These are phyloP conservation scores for Mycena rebaudengoi DNA, from an alignment of 768 basidiomycete genomes.

Conservation along the genomic window DNA sequence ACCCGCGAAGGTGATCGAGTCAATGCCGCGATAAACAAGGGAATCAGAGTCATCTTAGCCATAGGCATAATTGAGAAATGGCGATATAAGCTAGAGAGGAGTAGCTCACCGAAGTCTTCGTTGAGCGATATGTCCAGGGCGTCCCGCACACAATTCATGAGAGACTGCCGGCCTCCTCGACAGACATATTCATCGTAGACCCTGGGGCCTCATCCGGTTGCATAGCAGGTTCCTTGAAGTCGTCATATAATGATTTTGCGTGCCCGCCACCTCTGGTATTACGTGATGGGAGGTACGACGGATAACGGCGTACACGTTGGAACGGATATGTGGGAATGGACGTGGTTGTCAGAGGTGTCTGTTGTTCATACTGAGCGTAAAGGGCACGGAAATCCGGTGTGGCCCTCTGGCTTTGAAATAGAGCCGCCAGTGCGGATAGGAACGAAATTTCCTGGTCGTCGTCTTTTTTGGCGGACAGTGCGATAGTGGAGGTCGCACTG, in stretches of 20 bases:
- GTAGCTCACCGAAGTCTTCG: conserved; percentile 8
- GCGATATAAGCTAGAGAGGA: not conserved
- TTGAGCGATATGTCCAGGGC: conserved; percentile 3
- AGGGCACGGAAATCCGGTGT: conserved; percentile 11
- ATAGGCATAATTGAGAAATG: not conserved
- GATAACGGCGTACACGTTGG: conserved; percentile 20
- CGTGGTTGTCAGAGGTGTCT: not conserved
- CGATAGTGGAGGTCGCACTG: not conserved
- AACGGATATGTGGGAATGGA: conserved; percentile 19
- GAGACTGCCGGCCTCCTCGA: not conserved
- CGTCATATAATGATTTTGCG: not conserved
- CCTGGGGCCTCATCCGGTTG: not conserved
- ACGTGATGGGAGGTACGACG: conserved; percentile 15
- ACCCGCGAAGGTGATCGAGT: conserved; percentile 14
- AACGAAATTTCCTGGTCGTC: conserved; percentile 10
- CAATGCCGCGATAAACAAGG: conserved; percentile 3
- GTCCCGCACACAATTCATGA: conserved; percentile 9
- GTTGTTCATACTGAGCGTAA: not conserved
- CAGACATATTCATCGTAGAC: not conserved
- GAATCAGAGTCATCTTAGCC: conserved; percentile 15
- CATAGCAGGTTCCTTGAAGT: not conserved
- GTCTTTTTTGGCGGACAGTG: not conserved
- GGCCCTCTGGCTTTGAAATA: not conserved
- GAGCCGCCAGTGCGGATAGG: conserved; percentile 11
- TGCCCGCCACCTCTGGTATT: not conserved